phyloP scores from a whole-genome alignment of 106 monocot species.

The Allium fistulosum region DNA sequence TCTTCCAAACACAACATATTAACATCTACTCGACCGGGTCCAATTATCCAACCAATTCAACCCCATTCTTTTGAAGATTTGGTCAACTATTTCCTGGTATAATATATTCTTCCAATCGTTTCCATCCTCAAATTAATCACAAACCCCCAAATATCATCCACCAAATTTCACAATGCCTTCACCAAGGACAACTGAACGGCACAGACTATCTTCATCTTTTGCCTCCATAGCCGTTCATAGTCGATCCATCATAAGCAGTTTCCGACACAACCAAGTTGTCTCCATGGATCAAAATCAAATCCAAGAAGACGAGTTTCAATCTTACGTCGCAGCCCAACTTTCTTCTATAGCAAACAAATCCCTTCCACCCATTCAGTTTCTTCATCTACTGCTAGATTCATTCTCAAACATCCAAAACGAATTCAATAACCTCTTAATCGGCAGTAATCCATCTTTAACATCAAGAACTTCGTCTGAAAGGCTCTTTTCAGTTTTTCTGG shows the following conservation, averaged over 20 bases:
- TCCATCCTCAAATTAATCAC: no score
- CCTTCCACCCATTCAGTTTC: conserved; percentile 37
- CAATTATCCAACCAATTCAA: no score
- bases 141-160: no score
- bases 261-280: conserved; percentile 59
- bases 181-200: no score
- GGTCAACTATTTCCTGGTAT: no score
- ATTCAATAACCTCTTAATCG: conserved; percentile 17
- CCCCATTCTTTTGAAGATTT: no score
- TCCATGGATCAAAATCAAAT: conserved; percentile 48
- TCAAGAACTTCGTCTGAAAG: conserved; percentile 28
- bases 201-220: conserved; percentile 1
- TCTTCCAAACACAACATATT: no score
- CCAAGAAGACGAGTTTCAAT: conserved; percentile 54
- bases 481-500: conserved; percentile 40
- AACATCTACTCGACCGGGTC: no score
- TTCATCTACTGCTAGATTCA: conserved; percentile 50
- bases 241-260: conserved; percentile 23
- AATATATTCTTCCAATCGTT: no score
- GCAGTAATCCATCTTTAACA: conserved; percentile 1
- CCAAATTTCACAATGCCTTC: no score
- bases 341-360: conserved; percentile 14
- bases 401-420: conserved; percentile 19
- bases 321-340: conserved; percentile 46
- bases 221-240: conserved; percentile 31